phyloP scores from a whole-genome alignment of 768 basidiomycete species.

The Glaciozyma antarctica region DNA sequence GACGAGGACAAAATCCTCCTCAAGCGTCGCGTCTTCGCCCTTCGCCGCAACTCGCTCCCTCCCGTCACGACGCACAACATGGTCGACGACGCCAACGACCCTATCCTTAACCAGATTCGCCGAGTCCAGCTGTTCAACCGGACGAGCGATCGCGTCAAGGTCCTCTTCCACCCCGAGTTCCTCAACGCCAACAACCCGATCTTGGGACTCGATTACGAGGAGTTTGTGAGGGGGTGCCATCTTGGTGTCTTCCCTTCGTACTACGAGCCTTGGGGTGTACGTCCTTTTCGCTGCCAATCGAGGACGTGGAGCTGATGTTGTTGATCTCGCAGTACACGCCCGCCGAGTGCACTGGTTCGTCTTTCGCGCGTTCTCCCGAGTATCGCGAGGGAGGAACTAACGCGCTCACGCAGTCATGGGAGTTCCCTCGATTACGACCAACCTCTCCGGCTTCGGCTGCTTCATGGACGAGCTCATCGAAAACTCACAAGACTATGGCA shows the following conservation, averaged over 20 bases:
- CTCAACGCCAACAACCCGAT: slow-evolving; percentile 96
- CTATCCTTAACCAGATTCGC: slow-evolving; percentile 88
- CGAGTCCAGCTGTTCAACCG: slow-evolving; percentile 89
- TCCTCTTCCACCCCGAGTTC: slow-evolving; percentile 98
- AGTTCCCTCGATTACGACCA: slow-evolving; percentile 92
- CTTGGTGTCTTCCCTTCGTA: slow-evolving; percentile 84
- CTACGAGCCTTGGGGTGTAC: slow-evolving; percentile 36
- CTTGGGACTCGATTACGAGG: slow-evolving; percentile 93
- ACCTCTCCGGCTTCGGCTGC: slow-evolving; percentile 86
- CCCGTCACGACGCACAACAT: slow-evolving; percentile 98
- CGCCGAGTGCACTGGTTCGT: not conserved
- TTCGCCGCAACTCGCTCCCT: slow-evolving; percentile 88
- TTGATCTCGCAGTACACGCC: slow-evolving; percentile 22
- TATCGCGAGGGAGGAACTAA: slow-evolving; percentile 43
- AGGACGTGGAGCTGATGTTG: not conserved
- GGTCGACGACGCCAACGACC: slow-evolving; percentile 84
- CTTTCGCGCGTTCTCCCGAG: slow-evolving; percentile 21
- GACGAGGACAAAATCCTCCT: slow-evolving; percentile 87
- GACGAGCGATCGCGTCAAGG: slow-evolving; percentile 80
- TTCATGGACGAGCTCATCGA: slow-evolving; percentile 70
- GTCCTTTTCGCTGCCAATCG: not conserved
- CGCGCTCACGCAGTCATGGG: slow-evolving; percentile 99
- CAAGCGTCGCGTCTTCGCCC: slow-evolving; percentile 91
- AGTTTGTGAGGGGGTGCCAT: slow-evolving; percentile 97
- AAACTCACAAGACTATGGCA: slow-evolving; percentile 52